phyloP scores from a whole-genome alignment of 2,329 filamentous ascomycete species.

The Claviceps digitariae region DNA sequence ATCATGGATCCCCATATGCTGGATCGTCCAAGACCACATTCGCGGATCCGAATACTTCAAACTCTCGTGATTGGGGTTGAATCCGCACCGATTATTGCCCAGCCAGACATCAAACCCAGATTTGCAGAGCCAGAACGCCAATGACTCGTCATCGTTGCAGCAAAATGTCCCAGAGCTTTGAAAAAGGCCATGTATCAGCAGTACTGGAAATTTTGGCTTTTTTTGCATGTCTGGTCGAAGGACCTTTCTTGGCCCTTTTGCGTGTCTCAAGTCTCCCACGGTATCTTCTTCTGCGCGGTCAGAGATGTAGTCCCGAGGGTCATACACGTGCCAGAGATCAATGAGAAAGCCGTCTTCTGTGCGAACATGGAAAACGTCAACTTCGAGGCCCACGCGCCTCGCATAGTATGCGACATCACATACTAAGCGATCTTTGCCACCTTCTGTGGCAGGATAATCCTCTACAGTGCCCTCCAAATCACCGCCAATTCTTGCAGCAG shows the following conservation, averaged over 20 bases:
- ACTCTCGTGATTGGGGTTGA: conserved; percentile 60
- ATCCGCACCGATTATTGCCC: conserved; percentile 85
- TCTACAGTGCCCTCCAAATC: conserved; percentile 31
- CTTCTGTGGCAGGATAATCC: conserved; percentile 62
- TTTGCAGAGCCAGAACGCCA: conserved; percentile 88
- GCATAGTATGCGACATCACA: conserved; percentile 81
- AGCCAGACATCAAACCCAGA: conserved; percentile 91
- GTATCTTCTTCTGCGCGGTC: not conserved
- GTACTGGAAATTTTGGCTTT: conserved; percentile 61
- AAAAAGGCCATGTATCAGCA: conserved; percentile 77
- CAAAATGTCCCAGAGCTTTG: conserved; percentile 85
- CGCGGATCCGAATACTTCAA: conserved; percentile 64
- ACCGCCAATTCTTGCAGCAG: conserved; percentile 22
- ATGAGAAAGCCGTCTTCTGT: conserved; percentile 92
- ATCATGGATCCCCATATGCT: conserved; percentile 85
- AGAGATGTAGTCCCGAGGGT: conserved; percentile 57
- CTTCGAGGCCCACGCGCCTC: conserved; percentile 70
- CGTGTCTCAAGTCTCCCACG: not conserved
- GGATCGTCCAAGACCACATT: conserved; percentile 96
- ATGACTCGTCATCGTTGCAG: conserved; percentile 74
- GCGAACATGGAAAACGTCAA: conserved; percentile 71
- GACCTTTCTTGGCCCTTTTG: conserved; percentile 24
- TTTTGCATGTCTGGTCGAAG: conserved; percentile 24
- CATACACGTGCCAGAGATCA: conserved; percentile 77
- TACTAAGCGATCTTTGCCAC: conserved; percentile 63